Conservation (phyloP, 441 rosid genomes). For the Euphorbia schlechtendalii region DNA sequence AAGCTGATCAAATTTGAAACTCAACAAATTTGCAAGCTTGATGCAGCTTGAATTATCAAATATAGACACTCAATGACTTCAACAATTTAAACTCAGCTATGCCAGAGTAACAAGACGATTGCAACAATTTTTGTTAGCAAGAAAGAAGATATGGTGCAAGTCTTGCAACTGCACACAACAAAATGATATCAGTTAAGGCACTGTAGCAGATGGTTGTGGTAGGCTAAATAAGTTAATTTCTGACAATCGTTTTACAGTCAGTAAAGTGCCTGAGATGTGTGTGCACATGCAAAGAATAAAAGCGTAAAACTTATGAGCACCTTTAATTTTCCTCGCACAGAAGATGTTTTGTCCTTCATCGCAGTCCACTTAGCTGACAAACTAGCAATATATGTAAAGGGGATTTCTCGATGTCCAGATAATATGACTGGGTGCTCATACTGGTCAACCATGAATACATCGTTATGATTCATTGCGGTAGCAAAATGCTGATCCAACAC, state of each 20-base stretch:
- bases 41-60: slow-evolving; percentile 4
- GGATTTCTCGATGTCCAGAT: slow-evolving; percentile 51
- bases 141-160: not conserved
- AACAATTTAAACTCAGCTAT: not conserved
- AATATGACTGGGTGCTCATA: slow-evolving; percentile 45
- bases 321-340: slow-evolving; percentile 70
- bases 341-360: slow-evolving; percentile 40
- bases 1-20: not conserved
- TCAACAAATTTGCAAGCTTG: not conserved
- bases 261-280: not conserved
- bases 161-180: not conserved
- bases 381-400: slow-evolving; percentile 86
- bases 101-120: not conserved
- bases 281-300: not conserved
- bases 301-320: slow-evolving; percentile 26
- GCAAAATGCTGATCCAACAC: slow-evolving; percentile 26
- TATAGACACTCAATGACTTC: slow-evolving; percentile 11
- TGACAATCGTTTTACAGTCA: not conserved
- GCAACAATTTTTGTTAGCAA: not conserved
- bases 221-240: not conserved
- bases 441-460: slow-evolving; percentile 37
- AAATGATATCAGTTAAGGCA: not conserved
- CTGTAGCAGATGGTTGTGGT: not conserved
- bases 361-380: slow-evolving; percentile 76
- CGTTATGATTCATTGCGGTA: slow-evolving; percentile 26